phyloP scores from a whole-genome alignment of 2,329 filamentous ascomycete species.

The Corinectria fuckeliana region DNA sequence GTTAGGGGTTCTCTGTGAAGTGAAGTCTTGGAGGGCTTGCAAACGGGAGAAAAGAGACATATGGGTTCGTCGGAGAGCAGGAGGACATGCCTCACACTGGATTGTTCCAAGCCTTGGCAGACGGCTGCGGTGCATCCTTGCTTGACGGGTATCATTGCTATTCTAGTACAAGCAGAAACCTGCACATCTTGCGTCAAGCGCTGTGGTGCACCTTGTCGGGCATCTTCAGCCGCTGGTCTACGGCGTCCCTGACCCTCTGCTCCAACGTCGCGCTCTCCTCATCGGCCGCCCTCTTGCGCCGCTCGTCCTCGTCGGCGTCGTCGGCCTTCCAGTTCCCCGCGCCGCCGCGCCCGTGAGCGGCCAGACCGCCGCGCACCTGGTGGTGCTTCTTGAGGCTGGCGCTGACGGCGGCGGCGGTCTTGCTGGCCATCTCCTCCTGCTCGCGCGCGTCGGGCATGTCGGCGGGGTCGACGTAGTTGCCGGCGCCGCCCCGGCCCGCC shows the following conservation, averaged over 20 bases:
- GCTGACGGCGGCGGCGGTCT: constrained; percentile 43
- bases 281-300: constrained; percentile 32
- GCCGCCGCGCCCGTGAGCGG: constrained; percentile 58
- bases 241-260: constrained; percentile 51
- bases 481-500: constrained; percentile 66
- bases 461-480: constrained; percentile 59
- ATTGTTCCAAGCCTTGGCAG: background rate
- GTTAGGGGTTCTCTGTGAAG: background rate
- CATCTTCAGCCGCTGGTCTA: constrained; percentile 55
- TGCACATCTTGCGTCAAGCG: background rate
- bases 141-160: constrained; percentile 2
- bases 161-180: background rate
- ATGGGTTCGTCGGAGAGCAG: background rate
- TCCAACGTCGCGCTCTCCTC: constrained; percentile 46
- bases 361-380: constrained; percentile 29
- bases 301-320: constrained; percentile 36
- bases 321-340: constrained; percentile 59
- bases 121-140: background rate
- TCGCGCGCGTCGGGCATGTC: constrained; percentile 43
- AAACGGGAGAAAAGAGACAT: background rate
- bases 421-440: constrained; percentile 44
- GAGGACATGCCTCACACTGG: background rate
- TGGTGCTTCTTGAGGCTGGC: constrained; percentile 39
- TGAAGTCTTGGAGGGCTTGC: background rate
- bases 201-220: constrained; percentile 54